phyloP scores from a whole-genome alignment of 352 stramenopile species.

The Blastocystis sp. region DNA sequence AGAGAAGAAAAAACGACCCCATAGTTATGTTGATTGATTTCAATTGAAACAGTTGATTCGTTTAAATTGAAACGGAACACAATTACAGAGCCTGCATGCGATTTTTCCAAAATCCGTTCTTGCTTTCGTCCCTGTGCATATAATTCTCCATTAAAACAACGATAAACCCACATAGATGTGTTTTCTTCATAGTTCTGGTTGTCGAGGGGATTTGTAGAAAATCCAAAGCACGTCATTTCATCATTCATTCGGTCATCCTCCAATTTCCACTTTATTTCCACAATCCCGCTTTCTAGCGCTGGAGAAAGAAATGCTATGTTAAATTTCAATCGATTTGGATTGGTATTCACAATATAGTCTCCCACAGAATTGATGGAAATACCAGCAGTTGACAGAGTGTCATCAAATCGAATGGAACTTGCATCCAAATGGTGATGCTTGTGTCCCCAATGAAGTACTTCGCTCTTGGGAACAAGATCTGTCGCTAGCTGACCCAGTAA shows the following conservation, averaged over 20 bases:
- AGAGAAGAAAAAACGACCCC: slow-evolving; percentile 20
- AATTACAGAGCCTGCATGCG: neutral
- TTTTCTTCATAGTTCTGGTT: slow-evolving; percentile 46
- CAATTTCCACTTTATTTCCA: neutral
- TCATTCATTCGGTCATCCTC: slow-evolving; percentile 29
- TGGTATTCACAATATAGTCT: neutral
- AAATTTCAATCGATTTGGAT: neutral
- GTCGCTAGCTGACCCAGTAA: neutral
- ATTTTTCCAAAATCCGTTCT: neutral
- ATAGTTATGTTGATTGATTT: slow-evolving; percentile 1
- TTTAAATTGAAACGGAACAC: neutral
- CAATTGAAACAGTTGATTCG: neutral
- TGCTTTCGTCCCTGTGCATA: slow-evolving; percentile 19
- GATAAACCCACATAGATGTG: slow-evolving; percentile 33
- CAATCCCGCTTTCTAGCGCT: neutral
- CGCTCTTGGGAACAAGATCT: neutral
- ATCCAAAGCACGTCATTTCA: slow-evolving; percentile 50
- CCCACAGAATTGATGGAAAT: neutral
- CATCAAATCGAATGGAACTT: neutral
- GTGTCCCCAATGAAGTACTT: neutral
- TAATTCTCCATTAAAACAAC: slow-evolving; percentile 48
- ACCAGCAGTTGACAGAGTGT: neutral
- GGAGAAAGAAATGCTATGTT: neutral
- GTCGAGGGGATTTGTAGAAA: neutral
- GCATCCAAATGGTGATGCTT: neutral